Evolutionary conservation across 1,284 basidiomycete genomes (phyloP).

Genomic region (Xerocomus minutiporus): DNA sequence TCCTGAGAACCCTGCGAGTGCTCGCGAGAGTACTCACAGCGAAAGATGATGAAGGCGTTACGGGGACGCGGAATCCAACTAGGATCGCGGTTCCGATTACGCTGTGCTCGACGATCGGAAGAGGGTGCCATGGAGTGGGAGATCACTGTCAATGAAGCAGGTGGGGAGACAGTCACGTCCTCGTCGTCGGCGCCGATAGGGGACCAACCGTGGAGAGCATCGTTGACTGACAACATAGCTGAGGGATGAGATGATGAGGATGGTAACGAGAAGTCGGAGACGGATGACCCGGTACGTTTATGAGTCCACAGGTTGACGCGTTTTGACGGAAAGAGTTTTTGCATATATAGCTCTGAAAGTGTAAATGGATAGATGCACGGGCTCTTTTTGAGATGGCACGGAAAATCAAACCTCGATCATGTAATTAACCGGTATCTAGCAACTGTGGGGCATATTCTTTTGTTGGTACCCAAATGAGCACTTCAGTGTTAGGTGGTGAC

Average conservation of each 20-base stretch:
- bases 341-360: background rate
- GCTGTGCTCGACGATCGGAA: slow-evolving; percentile 31
- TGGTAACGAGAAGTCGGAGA: background rate
- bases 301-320: background rate
- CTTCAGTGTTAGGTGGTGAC: background rate
- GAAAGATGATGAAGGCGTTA: slow-evolving; percentile 88
- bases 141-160: background rate
- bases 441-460: background rate
- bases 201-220: slow-evolving; percentile 27
- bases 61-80: slow-evolving; percentile 77
- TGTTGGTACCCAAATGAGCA: background rate
- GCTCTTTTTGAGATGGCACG: background rate
- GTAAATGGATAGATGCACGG: background rate
- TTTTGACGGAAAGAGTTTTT: slow-evolving; percentile 3
- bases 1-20: slow-evolving; percentile 28
- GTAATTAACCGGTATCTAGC: slow-evolving; percentile 8
- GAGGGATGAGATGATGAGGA: background rate
- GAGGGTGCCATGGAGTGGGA: slow-evolving; percentile 22
- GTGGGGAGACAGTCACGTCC: slow-evolving; percentile 21
- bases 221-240: slow-evolving; percentile 10
- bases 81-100: slow-evolving; percentile 40
- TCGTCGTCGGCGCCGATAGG: slow-evolving; percentile 27
- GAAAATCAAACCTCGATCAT: slow-evolving; percentile 12
- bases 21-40: slow-evolving; percentile 61
- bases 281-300: slow-evolving; percentile 6